Base-by-base conservation (phyloP, 2,329 filamentous ascomycete genomes). In the Aspergillus cejpii region DNA sequence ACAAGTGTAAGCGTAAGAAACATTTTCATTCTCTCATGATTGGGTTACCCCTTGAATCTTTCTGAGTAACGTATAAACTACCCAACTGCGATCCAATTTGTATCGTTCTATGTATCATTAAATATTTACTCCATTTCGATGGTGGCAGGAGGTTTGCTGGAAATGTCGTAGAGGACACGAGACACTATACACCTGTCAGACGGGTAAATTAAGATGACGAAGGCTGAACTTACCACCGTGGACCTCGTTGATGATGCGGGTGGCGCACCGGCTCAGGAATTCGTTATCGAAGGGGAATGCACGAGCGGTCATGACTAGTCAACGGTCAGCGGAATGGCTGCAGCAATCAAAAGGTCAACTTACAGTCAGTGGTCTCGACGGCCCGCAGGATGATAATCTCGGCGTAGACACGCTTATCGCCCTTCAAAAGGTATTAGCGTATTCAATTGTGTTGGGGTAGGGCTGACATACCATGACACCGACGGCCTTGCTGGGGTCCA, bases 161-260 rank as follows among this genome's bases (percentile, higher is more conserved):
- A 83, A 48, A 78, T 72, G 70, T 59, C 49, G 29, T 67, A 58
- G 12, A 48, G 37, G 24, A 57, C 55, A 26, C 55, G 50, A 36
- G 47, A 57, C n/a, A 57, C 55, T 47, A 21, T 17, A 21, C 2
- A 2, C n/a, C 8, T 6, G 20, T 45, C 8, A 43, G 38, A 38
- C 5, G 10, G 38, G 8, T 12, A 41, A 58, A 38, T 2, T 10
- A 53, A 45, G 41, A 39, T 36, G 33, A 14, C 21, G 46, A 34
- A 36, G 44, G 29, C 53, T 78, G 78, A 19, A 89, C 78, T 21
- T 41, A 37, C 27, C 51, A 6, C 85, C 85, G 41, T 83, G 72
- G 1, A 89, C 83, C 67, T 87, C 83, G 58, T 88, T 91, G 47
- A 85, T 78, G 57, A 90, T 90, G 48, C 83, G 73, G 11, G 74